These are phyloP conservation scores for Jamesozyma lodderae DNA, from an alignment of 805 yeast species.

Conservation along the genomic window DNA sequence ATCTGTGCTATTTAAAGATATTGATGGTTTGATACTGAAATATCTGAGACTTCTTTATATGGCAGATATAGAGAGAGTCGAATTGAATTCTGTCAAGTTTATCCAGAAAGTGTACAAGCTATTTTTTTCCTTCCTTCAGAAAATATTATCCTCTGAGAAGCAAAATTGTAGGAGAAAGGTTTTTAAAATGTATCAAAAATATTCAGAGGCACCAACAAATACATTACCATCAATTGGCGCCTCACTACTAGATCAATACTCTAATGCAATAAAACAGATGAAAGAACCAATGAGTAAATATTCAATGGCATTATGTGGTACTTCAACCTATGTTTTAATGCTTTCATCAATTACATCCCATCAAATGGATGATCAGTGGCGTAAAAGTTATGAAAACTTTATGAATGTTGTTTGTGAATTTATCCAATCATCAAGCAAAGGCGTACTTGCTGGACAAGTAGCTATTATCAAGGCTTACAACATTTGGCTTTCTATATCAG, in stretches of 20 bases:
- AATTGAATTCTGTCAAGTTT: constrained; percentile 19
- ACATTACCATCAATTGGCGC: constrained; percentile 48
- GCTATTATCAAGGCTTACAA: constrained; percentile 52
- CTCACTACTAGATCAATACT: constrained; percentile 38
- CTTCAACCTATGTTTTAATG: constrained; percentile 43
- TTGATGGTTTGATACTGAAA: constrained; percentile 30
- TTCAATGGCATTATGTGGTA: constrained; percentile 32
- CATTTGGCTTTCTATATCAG: constrained; percentile 40
- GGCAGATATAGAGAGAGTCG: constrained; percentile 12
- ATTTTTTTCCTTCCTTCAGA: constrained; percentile 1
- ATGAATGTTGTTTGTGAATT: constrained; percentile 35
- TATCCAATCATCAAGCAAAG: constrained; percentile 38
- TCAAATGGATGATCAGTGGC: constrained; percentile 18
- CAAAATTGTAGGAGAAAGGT: constrained; percentile 53
- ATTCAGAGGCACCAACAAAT: constrained; percentile 14
- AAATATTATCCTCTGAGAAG: constrained; percentile 32
- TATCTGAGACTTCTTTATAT: constrained; percentile 32
- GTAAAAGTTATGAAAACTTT: constrained; percentile 20
- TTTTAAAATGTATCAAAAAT: constrained; percentile 38
- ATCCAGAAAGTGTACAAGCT: constrained; percentile 28
- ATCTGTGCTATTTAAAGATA: constrained; percentile 52
- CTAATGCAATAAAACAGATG: constrained; percentile 40
- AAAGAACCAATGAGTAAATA: constrained; percentile 50
- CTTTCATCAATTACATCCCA: constrained; percentile 29
- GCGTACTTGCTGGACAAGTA: constrained; percentile 53